Conservation (phyloP, 2,329 filamentous ascomycete species). For the Alternaria angustiovoidea region DNA sequence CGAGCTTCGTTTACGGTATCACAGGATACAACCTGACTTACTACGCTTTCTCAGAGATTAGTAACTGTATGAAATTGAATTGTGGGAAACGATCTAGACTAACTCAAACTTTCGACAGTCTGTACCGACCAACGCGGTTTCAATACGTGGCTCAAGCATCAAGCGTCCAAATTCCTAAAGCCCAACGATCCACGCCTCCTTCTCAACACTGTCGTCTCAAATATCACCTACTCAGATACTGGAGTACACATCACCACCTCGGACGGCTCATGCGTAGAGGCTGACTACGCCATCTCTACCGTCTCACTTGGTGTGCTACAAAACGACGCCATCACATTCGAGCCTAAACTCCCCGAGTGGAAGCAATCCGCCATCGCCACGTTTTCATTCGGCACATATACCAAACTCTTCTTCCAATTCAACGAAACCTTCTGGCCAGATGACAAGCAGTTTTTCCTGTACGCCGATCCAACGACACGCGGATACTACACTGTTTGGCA, state of each 20-base stretch:
- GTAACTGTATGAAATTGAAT: constrained; percentile 6
- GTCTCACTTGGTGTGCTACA: constrained; percentile 75
- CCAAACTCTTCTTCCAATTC: constrained; percentile 77
- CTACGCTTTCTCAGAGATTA: constrained; percentile 12
- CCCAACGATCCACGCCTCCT: constrained; percentile 64
- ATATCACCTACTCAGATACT: constrained; percentile 61
- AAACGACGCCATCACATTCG: constrained; percentile 65
- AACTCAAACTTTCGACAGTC: constrained; percentile 68
- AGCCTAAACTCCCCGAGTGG: constrained; percentile 68
- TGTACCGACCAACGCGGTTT: constrained; percentile 70
- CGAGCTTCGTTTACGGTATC: constrained; percentile 63
- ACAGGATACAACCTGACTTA: constrained; percentile 62
- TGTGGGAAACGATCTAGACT: constrained; percentile 57
- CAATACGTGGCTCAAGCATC: constrained; percentile 64
- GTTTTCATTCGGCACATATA: constrained; percentile 75
- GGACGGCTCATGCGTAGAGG: constrained; percentile 65
- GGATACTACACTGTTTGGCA: constrained; percentile 71
- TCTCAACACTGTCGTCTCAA: constrained; percentile 65
- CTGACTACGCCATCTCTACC: constrained; percentile 70
- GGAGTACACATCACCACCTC: constrained; percentile 63
- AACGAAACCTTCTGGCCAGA: constrained; percentile 71
- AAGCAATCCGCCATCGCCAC: constrained; percentile 70
- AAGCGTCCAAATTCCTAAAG: constrained; percentile 66
- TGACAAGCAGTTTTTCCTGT: constrained; percentile 63
- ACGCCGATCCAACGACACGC: constrained; percentile 58